Evolutionary conservation across 2,329 filamentous ascomycete genomes (phyloP).

Genomic region (Colletotrichum tropicicola): DNA sequence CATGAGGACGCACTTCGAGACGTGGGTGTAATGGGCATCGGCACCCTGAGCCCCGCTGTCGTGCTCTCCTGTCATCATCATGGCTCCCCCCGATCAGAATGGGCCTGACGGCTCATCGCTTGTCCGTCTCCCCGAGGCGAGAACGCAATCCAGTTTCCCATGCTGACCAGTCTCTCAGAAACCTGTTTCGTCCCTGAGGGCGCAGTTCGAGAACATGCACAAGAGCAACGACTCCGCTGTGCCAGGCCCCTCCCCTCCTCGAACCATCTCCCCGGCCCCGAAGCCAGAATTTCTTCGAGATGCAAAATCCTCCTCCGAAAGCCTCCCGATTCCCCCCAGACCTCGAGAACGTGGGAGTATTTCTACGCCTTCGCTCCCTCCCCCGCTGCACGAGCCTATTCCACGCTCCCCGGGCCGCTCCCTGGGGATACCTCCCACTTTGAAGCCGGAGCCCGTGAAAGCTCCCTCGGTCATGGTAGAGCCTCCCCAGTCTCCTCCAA

Average conservation of each 20-base stretch:
- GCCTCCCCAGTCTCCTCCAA: conserved; percentile 75
- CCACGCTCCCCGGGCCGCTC: conserved; percentile 45
- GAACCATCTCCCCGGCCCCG: conserved; percentile 44
- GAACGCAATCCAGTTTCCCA: not conserved
- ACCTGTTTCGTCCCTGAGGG: conserved; percentile 83
- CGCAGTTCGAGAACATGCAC: conserved; percentile 82
- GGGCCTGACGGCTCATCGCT: conserved; percentile 82
- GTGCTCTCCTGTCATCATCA: conserved; percentile 38
- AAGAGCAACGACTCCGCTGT: conserved; percentile 51
- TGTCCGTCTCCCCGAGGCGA: conserved; percentile 53
- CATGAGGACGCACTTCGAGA: conserved; percentile 33
- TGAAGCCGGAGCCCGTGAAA: conserved; percentile 50
- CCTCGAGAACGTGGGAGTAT: conserved; percentile 31
- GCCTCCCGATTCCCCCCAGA: conserved; percentile 40
- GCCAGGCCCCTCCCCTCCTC: conserved; percentile 37
- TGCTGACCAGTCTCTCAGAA: conserved; percentile 59
- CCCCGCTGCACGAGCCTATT: conserved; percentile 30
- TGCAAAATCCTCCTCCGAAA: conserved; percentile 48
- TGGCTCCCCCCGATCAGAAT: conserved; percentile 58
- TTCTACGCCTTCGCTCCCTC: conserved; percentile 33
- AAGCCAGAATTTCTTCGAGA: conserved; percentile 55
- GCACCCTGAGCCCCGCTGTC: conserved; percentile 39
- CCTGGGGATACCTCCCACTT: conserved; percentile 52
- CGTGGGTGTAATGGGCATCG: conserved; percentile 47
- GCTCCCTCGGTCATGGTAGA: conserved; percentile 74